Conservation (phyloP, 139 green algal species). For the Axilococcus clingmanii region DNA sequence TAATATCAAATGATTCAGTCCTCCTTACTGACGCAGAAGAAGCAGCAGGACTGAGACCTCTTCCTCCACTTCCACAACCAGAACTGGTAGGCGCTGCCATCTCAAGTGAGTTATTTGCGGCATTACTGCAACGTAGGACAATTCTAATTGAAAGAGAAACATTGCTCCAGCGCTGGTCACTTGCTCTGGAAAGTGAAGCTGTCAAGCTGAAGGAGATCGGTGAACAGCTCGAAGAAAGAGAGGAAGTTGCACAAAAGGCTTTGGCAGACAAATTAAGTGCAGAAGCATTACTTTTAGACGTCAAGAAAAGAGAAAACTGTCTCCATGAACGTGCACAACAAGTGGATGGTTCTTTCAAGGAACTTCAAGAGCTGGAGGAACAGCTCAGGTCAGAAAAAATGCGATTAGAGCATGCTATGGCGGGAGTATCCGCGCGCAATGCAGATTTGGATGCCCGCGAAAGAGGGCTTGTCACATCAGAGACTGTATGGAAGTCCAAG, state of each 20-base stretch:
- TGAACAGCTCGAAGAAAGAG: neutral
- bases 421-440: neutral
- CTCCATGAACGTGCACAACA: too few relatives aligned
- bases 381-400: neutral
- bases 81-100: too few relatives aligned
- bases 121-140: too few relatives aligned
- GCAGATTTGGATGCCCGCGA: neutral
- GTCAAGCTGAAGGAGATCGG: constrained; percentile 12
- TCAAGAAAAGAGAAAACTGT: constrained; percentile 9
- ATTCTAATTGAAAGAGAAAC: too few relatives aligned
- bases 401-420: neutral
- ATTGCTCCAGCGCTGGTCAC: constrained; percentile 37
- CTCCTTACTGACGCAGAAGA: too few relatives aligned
- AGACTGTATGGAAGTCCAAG: too few relatives aligned
- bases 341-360: too few relatives aligned
- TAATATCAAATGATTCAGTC: too few relatives aligned
- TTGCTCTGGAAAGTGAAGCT: constrained; percentile 27
- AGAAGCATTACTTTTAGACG: constrained; percentile 9
- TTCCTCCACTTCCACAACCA: too few relatives aligned
- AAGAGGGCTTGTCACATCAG: neutral
- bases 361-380: neutral
- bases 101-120: too few relatives aligned
- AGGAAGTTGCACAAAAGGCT: neutral
- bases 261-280: constrained; percentile 4
- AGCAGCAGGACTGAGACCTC: too few relatives aligned